Percentiles rank a stretch among this genome's conserved stretches.
These are phyloP conservation scores for Yamadazyma epiphylla DNA, from an alignment of 1,139 yeast genomes.

Conservation along the genomic window DNA sequence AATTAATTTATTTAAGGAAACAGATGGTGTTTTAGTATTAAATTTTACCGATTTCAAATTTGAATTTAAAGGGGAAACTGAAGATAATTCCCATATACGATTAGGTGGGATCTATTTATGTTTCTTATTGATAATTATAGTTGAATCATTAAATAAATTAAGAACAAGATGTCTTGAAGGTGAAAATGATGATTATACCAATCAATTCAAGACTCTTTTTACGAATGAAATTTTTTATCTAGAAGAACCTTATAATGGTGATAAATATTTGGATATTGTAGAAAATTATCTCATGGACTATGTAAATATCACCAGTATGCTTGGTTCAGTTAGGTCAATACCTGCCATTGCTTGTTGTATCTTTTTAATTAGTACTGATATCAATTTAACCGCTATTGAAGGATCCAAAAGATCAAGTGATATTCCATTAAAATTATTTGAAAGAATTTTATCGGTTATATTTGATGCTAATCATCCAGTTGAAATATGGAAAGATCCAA, in stretches of 20 bases:
- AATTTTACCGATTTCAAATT: neutral
- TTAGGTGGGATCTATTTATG: conserved; percentile 27
- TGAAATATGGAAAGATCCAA: conserved; percentile 40
- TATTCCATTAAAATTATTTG: too few relatives aligned
- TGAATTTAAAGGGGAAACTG: neutral
- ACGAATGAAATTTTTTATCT: conserved; percentile 21
- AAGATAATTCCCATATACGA: conserved; percentile 2
- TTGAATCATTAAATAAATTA: conserved; percentile 26
- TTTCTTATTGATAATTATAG: conserved; percentile 29
- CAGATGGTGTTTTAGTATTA: neutral
- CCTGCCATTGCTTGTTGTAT: conserved; percentile 21
- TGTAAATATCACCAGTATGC: too few relatives aligned
- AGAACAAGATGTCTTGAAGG: conserved; percentile 14
- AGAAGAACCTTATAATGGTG: conserved; percentile 16
- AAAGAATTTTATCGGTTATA: conserved; percentile 9
- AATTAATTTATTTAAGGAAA: conserved; percentile 11
- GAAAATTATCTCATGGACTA: conserved; percentile 11
- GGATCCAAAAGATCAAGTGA: neutral
- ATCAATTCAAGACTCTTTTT: conserved; percentile 20
- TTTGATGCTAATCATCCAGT: conserved; percentile 15
- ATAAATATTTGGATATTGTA: conserved; percentile 13
- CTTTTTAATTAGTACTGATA: conserved; percentile 20
- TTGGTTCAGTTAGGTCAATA: conserved; percentile 14
- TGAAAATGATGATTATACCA: conserved; percentile 9
- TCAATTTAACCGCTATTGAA: neutral